Evolutionary conservation across 768 basidiomycete genomes (phyloP), one percentile per base, ranked within the genome.

Genomic region (Russula vinacea): DNA sequence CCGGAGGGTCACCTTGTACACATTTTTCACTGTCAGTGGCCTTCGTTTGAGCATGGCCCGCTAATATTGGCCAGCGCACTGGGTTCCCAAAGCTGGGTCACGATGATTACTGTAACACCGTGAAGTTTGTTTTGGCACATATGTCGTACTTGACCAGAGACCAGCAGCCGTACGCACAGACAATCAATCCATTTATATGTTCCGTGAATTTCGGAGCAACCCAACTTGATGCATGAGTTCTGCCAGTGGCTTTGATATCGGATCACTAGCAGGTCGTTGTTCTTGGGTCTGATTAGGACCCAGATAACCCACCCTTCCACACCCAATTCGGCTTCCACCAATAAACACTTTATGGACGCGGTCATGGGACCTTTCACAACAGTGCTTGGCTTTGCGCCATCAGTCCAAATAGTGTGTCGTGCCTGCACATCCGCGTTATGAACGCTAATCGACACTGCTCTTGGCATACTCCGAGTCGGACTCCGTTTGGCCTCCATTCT

Each of bases 11-110:
- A 76, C 40, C 72, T 19, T 84, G 54, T 79, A 2, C 73, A 70
- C 19, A 71, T 73, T 9, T 9, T 69, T 83, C 32, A 80, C 78
- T 1, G 73, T 73, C 9, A 70, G 83, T 5, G 29, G 29, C 75
- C 83, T n/a, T 74, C 77, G 0, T 77, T 76, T 2, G n/a, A n/a
- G n/a, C n/a, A n/a, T n/a, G n/a, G n/a, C n/a, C n/a, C n/a, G n/a
- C n/a, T n/a, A n/a, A n/a, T n/a, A n/a, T n/a, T n/a, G 68, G 69
- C 29, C 75, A 78, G 2, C 29, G 29, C 29, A 29, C 29, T 29
- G 2, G 29, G 29, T 5, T 29, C 29, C 29, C 29, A 29, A 29
- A 29, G 29, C 29, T 29, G 29, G 5, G 5, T 29, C n/a, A n/a
- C n/a, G n/a, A n/a, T n/a, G n/a, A n/a, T n/a, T n/a, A n/a, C n/a